phyloP scores from a whole-genome alignment of 2,329 filamentous ascomycete genomes.

The Corniculantispora saksenae region DNA sequence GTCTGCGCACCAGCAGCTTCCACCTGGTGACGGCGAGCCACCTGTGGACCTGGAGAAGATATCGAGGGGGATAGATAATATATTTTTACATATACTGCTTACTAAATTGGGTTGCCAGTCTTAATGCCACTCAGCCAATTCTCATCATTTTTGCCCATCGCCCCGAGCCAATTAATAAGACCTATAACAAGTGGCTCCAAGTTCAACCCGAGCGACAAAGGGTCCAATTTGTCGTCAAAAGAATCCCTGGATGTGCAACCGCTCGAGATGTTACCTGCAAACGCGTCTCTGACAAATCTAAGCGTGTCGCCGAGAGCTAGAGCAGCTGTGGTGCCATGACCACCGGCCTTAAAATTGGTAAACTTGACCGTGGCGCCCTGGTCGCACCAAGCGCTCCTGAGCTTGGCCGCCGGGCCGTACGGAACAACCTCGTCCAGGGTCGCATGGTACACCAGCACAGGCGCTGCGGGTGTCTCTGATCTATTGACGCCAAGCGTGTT shows the following conservation, averaged over 20 bases:
- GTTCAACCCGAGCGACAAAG: conserved; percentile 9
- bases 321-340: conserved; percentile 10
- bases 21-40: too few species aligned
- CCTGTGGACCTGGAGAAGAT: too few species aligned
- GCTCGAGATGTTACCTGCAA: not conserved
- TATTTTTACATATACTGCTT: not conserved
- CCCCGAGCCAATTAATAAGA: not conserved
- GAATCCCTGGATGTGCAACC: conserved; percentile 11
- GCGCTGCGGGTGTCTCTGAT: conserved; percentile 4
- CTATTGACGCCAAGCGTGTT: conserved; percentile 14
- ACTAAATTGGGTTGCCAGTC: conserved; percentile 17
- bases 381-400: conserved; percentile 8
- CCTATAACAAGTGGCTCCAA: conserved; percentile 13
- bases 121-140: conserved; percentile 9
- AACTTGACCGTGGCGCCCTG: conserved; percentile 10
- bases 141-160: conserved; percentile 10
- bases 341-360: conserved; percentile 4
- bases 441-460: conserved; percentile 17
- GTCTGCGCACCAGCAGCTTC: too few species aligned
- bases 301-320: conserved; percentile 6
- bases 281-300: conserved; percentile 3
- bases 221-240: conserved; percentile 4
- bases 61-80: too few species aligned
- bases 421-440: conserved; percentile 15
- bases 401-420: not conserved